Conservation (phyloP, 2,329 filamentous ascomycete genomes). For the Tricladium varicosporioides region DNA sequence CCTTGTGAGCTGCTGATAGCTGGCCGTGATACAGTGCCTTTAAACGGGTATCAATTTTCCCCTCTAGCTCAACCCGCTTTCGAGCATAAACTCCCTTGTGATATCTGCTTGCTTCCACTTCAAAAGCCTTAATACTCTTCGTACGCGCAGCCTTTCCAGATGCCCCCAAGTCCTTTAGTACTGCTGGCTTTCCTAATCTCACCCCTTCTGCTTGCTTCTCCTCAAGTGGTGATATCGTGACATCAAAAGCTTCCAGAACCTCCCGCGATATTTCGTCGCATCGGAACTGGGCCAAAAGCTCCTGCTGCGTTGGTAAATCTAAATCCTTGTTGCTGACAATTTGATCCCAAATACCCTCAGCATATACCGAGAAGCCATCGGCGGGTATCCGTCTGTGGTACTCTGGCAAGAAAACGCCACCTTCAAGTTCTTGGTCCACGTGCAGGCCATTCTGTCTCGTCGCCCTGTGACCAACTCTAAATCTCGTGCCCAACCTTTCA, state of each 20-base stretch:
- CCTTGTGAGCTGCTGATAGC: conserved; percentile 83
- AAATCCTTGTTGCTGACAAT: conserved; percentile 99
- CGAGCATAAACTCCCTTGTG: conserved; percentile 92
- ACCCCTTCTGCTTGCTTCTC: conserved; percentile 76
- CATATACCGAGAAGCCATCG: conserved; percentile 93
- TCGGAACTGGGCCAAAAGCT: conserved; percentile 92
- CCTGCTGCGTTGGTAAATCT: conserved; percentile 94
- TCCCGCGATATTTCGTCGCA: conserved; percentile 96
- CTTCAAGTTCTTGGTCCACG: conserved; percentile 70
- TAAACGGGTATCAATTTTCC: conserved; percentile 82
- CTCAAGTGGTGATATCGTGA: conserved; percentile 78
- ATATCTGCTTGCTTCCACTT: conserved; percentile 86
- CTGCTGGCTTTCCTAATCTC: conserved; percentile 67
- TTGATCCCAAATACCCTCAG: conserved; percentile 94
- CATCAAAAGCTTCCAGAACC: conserved; percentile 80
- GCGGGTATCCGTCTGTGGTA: conserved; percentile 96
- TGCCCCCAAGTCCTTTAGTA: conserved; percentile 72
- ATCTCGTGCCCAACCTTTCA: conserved; percentile 74
- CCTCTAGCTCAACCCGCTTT: conserved; percentile 81
- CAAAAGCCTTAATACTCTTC: conserved; percentile 79
- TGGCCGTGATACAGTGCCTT: conserved; percentile 90
- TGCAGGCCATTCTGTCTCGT: conserved; percentile 57
- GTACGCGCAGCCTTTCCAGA: conserved; percentile 70
- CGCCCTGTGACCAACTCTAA: conserved; percentile 76
- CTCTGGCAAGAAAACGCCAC: conserved; percentile 84